Percentiles rank a stretch among this genome's conserved stretches.
phyloP scores from a whole-genome alignment of 768 basidiomycete genomes.

The Phylloporus scabripes region DNA sequence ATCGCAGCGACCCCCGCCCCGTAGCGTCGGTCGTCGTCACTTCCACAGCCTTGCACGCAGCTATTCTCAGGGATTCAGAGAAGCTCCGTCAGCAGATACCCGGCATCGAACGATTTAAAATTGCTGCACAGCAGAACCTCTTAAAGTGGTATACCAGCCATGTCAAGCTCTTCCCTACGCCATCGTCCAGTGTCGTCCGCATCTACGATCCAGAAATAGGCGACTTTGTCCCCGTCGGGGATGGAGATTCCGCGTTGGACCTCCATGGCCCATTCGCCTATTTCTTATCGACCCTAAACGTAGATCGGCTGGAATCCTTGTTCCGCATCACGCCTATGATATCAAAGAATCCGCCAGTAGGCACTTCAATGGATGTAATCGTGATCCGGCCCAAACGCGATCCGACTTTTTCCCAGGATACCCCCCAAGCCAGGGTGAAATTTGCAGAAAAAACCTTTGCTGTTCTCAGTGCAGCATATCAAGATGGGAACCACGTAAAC shows the following conservation, averaged over 20 bases:
- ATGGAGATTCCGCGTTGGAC: slow-evolving; percentile 36
- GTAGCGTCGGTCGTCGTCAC: slow-evolving; percentile 74
- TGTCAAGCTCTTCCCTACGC: slow-evolving; percentile 51
- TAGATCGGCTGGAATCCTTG: slow-evolving; percentile 77
- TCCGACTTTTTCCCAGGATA: slow-evolving; percentile 41
- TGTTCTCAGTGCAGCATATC: slow-evolving; percentile 66
- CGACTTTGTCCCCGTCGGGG: slow-evolving; percentile 43
- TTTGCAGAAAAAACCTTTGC: slow-evolving; percentile 53
- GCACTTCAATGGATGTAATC: slow-evolving; percentile 63
- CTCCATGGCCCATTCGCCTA: slow-evolving; percentile 80
- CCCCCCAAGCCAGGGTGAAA: slow-evolving; percentile 35
- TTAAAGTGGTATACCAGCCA: slow-evolving; percentile 61
- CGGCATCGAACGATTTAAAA: slow-evolving; percentile 79
- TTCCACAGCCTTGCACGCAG: slow-evolving; percentile 81
- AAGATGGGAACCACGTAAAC: slow-evolving; percentile 65
- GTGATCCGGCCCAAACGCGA: slow-evolving; percentile 68
- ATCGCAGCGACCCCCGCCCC: slow-evolving; percentile 12
- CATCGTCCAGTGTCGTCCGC: slow-evolving; percentile 39
- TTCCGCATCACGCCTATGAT: slow-evolving; percentile 74
- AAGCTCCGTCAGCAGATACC: slow-evolving; percentile 61
- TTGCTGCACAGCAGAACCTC: slow-evolving; percentile 75
- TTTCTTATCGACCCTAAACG: slow-evolving; percentile 76
- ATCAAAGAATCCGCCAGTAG: slow-evolving; percentile 39
- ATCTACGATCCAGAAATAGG: slow-evolving; percentile 54
- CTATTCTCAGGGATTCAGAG: slow-evolving; percentile 81